phyloP scores from a whole-genome alignment of 2,329 filamentous ascomycete species.

The Xylariales sp. region DNA sequence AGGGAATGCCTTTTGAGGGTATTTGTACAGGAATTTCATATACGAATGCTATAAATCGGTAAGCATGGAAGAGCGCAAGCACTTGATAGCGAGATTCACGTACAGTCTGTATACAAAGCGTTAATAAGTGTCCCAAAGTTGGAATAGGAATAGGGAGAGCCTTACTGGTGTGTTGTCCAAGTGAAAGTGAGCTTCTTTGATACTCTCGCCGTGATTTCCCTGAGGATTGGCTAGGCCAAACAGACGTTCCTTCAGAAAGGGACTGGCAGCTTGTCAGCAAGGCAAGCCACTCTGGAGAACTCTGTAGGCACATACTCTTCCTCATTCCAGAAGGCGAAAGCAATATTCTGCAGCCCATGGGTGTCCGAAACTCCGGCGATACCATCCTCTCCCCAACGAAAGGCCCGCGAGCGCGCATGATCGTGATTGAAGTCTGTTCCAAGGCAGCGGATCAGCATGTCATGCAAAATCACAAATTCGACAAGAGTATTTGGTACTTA shows the following conservation, averaged over 20 bases:
- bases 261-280: constrained; percentile 51
- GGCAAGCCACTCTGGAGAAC: constrained; percentile 2
- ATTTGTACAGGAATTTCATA: constrained; percentile 99
- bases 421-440: constrained; percentile 84
- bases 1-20: constrained; percentile 86
- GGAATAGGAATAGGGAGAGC: constrained; percentile 8
- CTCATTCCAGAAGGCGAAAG: constrained; percentile 96
- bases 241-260: constrained; percentile 89
- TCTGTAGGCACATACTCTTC: constrained; percentile 63
- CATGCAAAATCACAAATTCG: no score
- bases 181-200: constrained; percentile 97
- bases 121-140: constrained; percentile 16
- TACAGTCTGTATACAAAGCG: no score
- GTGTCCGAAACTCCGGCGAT: constrained; percentile 92
- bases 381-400: constrained; percentile 94
- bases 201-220: constrained; percentile 93
- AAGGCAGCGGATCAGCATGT: constrained; percentile 20
- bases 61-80: no score
- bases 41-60: constrained; percentile 86
- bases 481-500: constrained; percentile 43
- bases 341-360: constrained; percentile 86
- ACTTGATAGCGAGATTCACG: no score
- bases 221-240: constrained; percentile 95
- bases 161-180: constrained; percentile 82
- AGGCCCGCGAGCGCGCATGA: constrained; percentile 81